These are phyloP conservation scores for Schizonepeta tenuifolia DNA, from an alignment of 257 asterid species.

Conservation along the genomic window DNA sequence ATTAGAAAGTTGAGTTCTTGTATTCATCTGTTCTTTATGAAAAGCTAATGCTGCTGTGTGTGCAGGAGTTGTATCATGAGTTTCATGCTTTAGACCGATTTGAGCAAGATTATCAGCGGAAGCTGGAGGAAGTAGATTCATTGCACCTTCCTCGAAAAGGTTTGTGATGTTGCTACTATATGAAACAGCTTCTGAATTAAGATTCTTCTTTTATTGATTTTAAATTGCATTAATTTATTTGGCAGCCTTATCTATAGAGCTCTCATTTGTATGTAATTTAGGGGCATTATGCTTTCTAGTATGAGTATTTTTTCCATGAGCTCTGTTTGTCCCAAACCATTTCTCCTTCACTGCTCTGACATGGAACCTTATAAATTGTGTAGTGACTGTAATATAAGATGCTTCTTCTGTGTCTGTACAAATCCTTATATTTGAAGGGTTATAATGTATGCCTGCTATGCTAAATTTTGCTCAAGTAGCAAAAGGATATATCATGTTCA, in stretches of 20 bases:
- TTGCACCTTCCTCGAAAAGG: slow-evolving; percentile 94
- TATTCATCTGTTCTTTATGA: slow-evolving; percentile 10
- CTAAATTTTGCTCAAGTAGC: background rate
- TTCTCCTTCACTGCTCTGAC: background rate
- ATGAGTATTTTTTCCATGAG: background rate
- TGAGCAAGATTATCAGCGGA: slow-evolving; percentile 85
- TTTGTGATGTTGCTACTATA: slow-evolving; percentile 35
- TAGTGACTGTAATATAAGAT: background rate
- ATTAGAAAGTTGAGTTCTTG: slow-evolving; percentile 20
- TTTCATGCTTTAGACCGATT: slow-evolving; percentile 91
- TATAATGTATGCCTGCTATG: background rate
- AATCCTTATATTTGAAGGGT: background rate
- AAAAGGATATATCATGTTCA: background rate
- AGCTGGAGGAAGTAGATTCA: slow-evolving; percentile 90
- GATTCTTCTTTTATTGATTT: background rate
- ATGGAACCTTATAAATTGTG: slow-evolving; percentile 6
- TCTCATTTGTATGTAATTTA: slow-evolving; percentile 16
- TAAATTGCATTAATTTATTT: slow-evolving; percentile 1
- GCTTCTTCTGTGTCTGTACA: background rate
- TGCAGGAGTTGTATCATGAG: slow-evolving; percentile 98
- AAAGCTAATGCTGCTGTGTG: slow-evolving; percentile 30
- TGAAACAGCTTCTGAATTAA: slow-evolving; percentile 16
- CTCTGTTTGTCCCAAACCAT: background rate
- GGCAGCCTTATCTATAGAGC: background rate
- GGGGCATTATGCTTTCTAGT: background rate